Evolutionary conservation across 441 rosid species (phyloP), one percentile per base, ranked within the genome.

Genomic region (Macaranga tanarius): DNA sequence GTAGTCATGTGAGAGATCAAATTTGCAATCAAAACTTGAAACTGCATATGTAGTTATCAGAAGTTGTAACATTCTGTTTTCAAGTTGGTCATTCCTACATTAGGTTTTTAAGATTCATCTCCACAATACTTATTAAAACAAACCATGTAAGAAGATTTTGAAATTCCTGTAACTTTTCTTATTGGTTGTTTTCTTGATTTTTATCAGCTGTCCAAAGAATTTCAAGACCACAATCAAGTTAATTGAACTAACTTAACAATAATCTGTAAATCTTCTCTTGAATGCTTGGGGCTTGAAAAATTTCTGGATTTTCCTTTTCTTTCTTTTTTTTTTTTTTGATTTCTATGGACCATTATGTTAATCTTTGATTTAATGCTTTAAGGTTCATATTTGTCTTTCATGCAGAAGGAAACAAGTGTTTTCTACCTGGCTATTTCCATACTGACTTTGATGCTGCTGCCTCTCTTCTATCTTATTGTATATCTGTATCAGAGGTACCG

Each of bases 361-460:
- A 3, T 65, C 65, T 44, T 44, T 40, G n/a, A 6, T 23, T 31
- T 34, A 19, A 31, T 57, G 40, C 54, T 50, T 7, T 25, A 50
- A 50, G 69, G 25, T 31, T 75, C 48, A 54, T 15, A 17, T 62
- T 28, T 63, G 19, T 74, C 25, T 61, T 76, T 40, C n/a, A 20
- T 86, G 84, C 97, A 92, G 97, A 92, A 92, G 85, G 76, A 75
- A 73, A 70, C 84, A 25, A 88, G 89, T 77, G 75, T 96, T 23
- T 80, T 93, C 77, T 96, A 90, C 84, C 81, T 96, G 69, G 93
- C 97, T 44, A 76, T 86, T 42, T 90, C 97, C 48, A 90, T 96
- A 77, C 83, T 93, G 86, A 88, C 87, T 60, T 72, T 93, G 90
- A 92, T 96, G 97, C 82, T 93, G 81, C 96, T 93, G 66, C 99